Conservation (phyloP, 139 green algal species). For the Asterochloris erici region DNA sequence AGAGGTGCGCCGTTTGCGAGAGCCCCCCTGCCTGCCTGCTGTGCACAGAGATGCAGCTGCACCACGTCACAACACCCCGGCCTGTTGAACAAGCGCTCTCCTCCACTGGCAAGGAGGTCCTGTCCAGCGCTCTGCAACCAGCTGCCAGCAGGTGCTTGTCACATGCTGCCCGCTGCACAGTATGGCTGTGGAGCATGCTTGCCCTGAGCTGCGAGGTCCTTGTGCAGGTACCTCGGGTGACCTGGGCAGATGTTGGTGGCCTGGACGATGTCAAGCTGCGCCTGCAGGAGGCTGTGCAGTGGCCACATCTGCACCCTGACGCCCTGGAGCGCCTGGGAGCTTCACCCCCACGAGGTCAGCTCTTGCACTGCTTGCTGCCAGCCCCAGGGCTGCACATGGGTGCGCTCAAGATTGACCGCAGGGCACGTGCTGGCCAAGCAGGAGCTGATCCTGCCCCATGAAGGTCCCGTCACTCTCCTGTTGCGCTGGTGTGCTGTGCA, state of each 20-base stretch:
- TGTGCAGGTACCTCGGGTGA: conserved; percentile 43
- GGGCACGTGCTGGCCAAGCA: too few species aligned
- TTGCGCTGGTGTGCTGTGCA: not conserved
- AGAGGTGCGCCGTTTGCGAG: not conserved
- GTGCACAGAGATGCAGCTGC: not conserved
- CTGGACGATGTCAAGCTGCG: conserved; percentile 30
- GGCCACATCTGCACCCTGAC: conserved; percentile 40
- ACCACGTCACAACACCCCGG: too few species aligned
- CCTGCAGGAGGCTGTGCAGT: conserved; percentile 62
- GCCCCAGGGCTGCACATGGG: not conserved
- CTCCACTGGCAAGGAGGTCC: too few species aligned
- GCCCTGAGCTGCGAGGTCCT: too few species aligned
- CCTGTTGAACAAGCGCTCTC: too few species aligned
- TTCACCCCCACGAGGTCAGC: not conserved
- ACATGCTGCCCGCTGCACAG: too few species aligned
- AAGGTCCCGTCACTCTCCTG: too few species aligned
- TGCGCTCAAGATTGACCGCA: too few species aligned
- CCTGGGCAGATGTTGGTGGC: conserved; percentile 44
- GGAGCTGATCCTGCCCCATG: too few species aligned
- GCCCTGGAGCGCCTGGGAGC: conserved; percentile 47
- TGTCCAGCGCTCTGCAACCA: too few species aligned
- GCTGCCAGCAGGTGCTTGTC: too few species aligned
- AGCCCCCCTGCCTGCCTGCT: not conserved
- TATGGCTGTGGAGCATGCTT: too few species aligned
- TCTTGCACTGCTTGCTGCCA: not conserved